Percentiles rank a stretch among this genome's conserved stretches.
Evolutionary conservation across 305 asterid species (phyloP).

Genomic region (Rubia balearica): DNA sequence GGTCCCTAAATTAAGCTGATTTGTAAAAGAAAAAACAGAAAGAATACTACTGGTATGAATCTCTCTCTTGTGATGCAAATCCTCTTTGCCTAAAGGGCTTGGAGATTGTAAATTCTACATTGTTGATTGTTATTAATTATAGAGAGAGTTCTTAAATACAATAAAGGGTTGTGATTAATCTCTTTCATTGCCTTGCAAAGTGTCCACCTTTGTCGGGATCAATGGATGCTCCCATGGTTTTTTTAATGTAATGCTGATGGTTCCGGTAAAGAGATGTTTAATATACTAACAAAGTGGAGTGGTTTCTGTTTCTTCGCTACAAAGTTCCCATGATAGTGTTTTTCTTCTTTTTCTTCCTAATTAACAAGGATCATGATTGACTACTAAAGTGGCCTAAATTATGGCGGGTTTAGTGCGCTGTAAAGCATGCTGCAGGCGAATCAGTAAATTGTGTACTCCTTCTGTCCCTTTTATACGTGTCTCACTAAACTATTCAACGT

Average conservation of each 20-base stretch:
- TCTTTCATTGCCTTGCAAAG: background rate
- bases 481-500: no score
- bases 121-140: background rate
- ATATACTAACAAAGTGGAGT: background rate
- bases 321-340: slow-evolving; percentile 33
- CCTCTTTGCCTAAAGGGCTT: slow-evolving; percentile 10
- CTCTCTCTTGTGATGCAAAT: slow-evolving; percentile 9
- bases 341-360: background rate
- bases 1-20: background rate
- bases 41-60: background rate
- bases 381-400: background rate
- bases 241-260: background rate
- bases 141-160: slow-evolving; percentile 13
- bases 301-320: background rate
- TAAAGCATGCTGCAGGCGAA: slow-evolving; percentile 1
- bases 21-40: no score
- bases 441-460: background rate
- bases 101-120: slow-evolving; percentile 24
- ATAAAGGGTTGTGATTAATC: background rate
- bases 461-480: no score
- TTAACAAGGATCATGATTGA: background rate
- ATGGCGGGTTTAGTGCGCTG: slow-evolving; percentile 11
- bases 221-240: background rate
- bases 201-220: slow-evolving; percentile 27
- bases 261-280: background rate